Evolutionary conservation across 2,329 filamentous ascomycete genomes (phyloP).

Genomic region (Epichloe bromicola): DNA sequence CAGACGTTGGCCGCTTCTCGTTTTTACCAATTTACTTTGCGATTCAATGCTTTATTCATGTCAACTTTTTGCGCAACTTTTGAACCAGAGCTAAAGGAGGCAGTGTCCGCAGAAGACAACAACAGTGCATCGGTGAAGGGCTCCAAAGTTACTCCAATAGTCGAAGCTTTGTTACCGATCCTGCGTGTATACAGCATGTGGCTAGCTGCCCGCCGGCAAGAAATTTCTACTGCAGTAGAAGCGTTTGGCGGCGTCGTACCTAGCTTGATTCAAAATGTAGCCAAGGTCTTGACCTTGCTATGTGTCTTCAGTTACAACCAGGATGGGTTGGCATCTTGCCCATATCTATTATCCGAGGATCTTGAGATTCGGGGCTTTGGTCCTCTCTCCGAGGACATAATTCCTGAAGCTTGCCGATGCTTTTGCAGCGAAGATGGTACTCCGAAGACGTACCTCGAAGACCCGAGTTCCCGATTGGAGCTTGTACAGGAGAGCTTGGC

Average conservation of each 20-base stretch:
- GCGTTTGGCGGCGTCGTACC: slow-evolving; percentile 32
- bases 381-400: slow-evolving; percentile 24
- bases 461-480: slow-evolving; percentile 18
- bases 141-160: slow-evolving; percentile 20
- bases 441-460: slow-evolving; percentile 26
- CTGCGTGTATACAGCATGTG: slow-evolving; percentile 42
- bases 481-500: slow-evolving; percentile 27
- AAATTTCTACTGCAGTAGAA: slow-evolving; percentile 32
- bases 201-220: slow-evolving; percentile 33
- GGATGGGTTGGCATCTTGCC: slow-evolving; percentile 25
- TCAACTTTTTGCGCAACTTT: slow-evolving; percentile 58
- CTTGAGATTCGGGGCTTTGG: slow-evolving; percentile 30
- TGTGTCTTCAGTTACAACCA: slow-evolving; percentile 28
- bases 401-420: slow-evolving; percentile 28
- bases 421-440: slow-evolving; percentile 21
- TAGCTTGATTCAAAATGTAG: slow-evolving; percentile 33
- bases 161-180: slow-evolving; percentile 35
- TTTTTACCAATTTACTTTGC: slow-evolving; percentile 53
- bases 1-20: slow-evolving; percentile 31
- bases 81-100: slow-evolving; percentile 46
- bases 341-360: slow-evolving; percentile 41
- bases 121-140: slow-evolving; percentile 7
- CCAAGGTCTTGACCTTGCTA: slow-evolving; percentile 35
- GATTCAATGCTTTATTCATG: slow-evolving; percentile 69
- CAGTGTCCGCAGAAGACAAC: slow-evolving; percentile 9